Percentiles rank a stretch among this genome's conserved stretches.
Evolutionary conservation across 2,329 filamentous ascomycete species (phyloP).

Genomic region (Fusarium sp.): DNA sequence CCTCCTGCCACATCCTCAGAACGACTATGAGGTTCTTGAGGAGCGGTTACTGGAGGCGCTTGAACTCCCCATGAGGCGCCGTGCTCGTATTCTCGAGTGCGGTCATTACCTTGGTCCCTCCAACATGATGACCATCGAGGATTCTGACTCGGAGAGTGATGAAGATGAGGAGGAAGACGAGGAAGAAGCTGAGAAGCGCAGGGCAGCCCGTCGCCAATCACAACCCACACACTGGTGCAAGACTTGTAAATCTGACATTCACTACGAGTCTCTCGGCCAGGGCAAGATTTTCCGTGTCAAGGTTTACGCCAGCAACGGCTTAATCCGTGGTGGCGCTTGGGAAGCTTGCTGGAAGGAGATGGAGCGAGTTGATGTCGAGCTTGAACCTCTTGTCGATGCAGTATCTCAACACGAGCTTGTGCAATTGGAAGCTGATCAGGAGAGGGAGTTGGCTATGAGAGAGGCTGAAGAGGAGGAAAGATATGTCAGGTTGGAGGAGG

Average conservation of each 20-base stretch:
- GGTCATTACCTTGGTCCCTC: constrained; percentile 78
- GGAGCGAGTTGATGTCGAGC: constrained; percentile 96
- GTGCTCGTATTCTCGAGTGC: constrained; percentile 78
- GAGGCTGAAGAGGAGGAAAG: constrained; percentile 52
- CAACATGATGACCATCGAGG: constrained; percentile 58
- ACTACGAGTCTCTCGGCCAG: constrained; percentile 63
- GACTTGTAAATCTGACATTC: constrained; percentile 66
- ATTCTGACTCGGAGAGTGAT: constrained; percentile 59
- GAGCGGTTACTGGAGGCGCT: constrained; percentile 80
- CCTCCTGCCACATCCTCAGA: constrained; percentile 80
- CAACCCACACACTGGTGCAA: constrained; percentile 65
- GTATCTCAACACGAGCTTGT: constrained; percentile 70
- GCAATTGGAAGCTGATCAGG: constrained; percentile 60
- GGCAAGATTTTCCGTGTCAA: constrained; percentile 79
- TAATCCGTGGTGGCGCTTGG: constrained; percentile 94
- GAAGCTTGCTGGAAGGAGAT: constrained; percentile 95
- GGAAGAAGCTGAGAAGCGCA: constrained; percentile 42
- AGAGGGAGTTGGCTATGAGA: constrained; percentile 53
- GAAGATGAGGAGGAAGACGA: constrained; percentile 57
- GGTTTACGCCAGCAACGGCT: constrained; percentile 92
- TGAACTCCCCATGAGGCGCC: constrained; percentile 71
- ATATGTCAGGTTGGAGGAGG: constrained; percentile 42
- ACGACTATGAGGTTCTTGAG: constrained; percentile 83
- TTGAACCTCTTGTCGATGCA: constrained; percentile 77
- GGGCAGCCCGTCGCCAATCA: constrained; percentile 37